These are phyloP conservation scores for Saprolegnia diclina DNA, from an alignment of 352 stramenopile genomes.

Conservation along the genomic window DNA sequence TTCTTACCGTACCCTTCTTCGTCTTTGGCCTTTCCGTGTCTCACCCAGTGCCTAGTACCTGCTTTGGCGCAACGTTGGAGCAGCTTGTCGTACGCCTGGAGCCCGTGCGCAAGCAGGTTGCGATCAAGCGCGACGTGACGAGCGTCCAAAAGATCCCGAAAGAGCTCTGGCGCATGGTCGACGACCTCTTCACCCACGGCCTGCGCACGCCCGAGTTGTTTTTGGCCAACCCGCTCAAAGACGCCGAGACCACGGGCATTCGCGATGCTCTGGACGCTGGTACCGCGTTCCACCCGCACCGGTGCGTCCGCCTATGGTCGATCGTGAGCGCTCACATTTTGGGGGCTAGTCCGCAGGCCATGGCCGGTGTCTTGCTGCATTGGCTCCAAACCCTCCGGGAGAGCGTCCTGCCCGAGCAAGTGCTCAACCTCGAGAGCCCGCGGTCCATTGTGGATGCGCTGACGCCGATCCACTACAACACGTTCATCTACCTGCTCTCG, in stretches of 20 bases:
- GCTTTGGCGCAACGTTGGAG: constrained; percentile 93
- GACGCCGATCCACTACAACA: constrained; percentile 93
- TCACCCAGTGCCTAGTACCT: constrained; percentile 44
- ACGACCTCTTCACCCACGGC: constrained; percentile 88
- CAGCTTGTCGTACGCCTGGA: constrained; percentile 89
- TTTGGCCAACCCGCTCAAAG: constrained; percentile 49
- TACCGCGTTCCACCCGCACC: constrained; percentile 62
- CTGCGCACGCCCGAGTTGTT: constrained; percentile 81
- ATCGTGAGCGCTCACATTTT: too few relatives aligned
- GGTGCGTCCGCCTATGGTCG: background rate
- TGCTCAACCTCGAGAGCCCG: constrained; percentile 54
- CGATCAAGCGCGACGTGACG: constrained; percentile 34
- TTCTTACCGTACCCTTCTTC: constrained; percentile 41
- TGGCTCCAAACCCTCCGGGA: constrained; percentile 89
- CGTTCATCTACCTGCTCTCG: constrained; percentile 95
- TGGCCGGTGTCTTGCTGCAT: constrained; percentile 83
- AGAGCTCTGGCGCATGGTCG: constrained; percentile 97
- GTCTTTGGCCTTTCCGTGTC: background rate
- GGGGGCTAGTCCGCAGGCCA: constrained; percentile 72
- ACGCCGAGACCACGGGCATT: constrained; percentile 63
- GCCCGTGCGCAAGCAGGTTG: constrained; percentile 64
- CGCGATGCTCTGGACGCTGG: constrained; percentile 92
- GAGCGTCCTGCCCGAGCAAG: constrained; percentile 82
- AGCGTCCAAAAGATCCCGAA: constrained; percentile 88
- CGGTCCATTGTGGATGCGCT: constrained; percentile 68